Base-by-base conservation (phyloP, 768 basidiomycete genomes). In the Boletellus sp. region DNA sequence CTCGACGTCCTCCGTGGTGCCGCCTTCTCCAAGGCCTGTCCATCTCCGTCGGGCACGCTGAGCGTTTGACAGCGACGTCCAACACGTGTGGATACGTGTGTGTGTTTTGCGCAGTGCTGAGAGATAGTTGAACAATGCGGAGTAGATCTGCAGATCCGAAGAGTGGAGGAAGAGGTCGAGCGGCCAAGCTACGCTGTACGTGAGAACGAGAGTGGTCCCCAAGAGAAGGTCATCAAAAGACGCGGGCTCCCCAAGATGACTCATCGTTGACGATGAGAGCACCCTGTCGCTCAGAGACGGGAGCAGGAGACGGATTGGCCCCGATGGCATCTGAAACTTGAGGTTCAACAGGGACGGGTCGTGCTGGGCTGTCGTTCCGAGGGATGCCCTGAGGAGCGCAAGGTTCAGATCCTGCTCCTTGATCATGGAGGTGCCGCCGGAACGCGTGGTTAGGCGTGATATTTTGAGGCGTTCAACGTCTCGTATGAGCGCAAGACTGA, bases 341-440 rank as follows among this genome's bases (percentile, higher is more conserved):
- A 96, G 73, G 50, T 74, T 78, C 15, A 85, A 72, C 20, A 96
- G 76, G 4, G 80, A 77, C n/a, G 82, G 80, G 61, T 94, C 93
- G 40, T 89, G 83, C 55, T 95, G 91, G 11, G 91, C 92, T 4
- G 82, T 83, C 32, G 93, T 95, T 0, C 93, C 91, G 6, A 94
- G 70, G 12, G 90, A 94, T 33, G 93, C 88, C 51, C 93, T 84
- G 36, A 95, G 81, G 28, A 95, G 73, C 3, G 88, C 90, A 31
- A 90, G 81, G 54, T 93, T 89, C 20, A 96, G 72, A 58, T 96
- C 93, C 66, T 94, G 91, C 56, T 94, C 93, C 22, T 86, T 81
- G 58, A 95, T 94, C 78, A 92, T 84, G 6, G 81, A 84, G 11
- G 79, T 76, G 43, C 79, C 73, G 7, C 78, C 85, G 22, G 80